Evolutionary conservation across 225 moss, liverwort and hornwort species (phyloP).

Genomic region (Physcomitrium patens): DNA sequence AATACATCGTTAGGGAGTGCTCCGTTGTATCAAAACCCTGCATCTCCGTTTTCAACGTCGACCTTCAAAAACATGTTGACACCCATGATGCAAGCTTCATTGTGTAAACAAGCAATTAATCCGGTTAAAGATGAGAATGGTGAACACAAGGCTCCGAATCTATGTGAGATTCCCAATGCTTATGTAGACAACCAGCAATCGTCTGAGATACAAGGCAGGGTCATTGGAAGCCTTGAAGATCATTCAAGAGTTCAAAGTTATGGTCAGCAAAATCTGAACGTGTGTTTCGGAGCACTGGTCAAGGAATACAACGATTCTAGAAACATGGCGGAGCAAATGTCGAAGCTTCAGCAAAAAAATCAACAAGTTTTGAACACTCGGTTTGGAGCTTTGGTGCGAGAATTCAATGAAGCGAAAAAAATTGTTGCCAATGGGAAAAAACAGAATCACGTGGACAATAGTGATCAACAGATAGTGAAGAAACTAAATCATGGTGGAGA

Average conservation of each 20-base stretch:
- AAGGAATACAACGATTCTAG: conserved; percentile 23
- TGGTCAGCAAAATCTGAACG: conserved; percentile 8
- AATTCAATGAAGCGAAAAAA: conserved; percentile 22
- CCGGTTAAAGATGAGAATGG: not conserved
- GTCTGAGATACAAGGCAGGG: not conserved
- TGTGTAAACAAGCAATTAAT: not conserved
- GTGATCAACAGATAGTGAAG: not conserved
- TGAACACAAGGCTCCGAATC: not conserved
- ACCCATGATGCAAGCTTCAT: conserved; percentile 13
- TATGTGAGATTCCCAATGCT: conserved; percentile 11
- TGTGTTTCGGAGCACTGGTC: not conserved
- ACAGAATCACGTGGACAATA: not conserved
- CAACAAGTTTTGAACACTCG: conserved; percentile 25
- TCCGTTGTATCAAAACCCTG: not conserved
- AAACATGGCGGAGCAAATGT: conserved; percentile 4
- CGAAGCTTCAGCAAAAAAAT: conserved; percentile 22
- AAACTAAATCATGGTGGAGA: not conserved
- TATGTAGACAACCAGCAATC: not conserved
- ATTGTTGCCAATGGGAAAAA: not conserved
- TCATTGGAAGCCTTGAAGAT: not conserved
- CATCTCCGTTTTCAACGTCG: not conserved
- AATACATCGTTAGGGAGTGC: not conserved
- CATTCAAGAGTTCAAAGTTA: not conserved
- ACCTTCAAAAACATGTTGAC: conserved; percentile 6
- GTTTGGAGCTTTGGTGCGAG: conserved; percentile 31